A percentile compares a stretch with the other conserved stretches of the same genome.
phyloP scores from a whole-genome alignment of 2,329 filamentous ascomycete species.

The Penicillium polonicum region DNA sequence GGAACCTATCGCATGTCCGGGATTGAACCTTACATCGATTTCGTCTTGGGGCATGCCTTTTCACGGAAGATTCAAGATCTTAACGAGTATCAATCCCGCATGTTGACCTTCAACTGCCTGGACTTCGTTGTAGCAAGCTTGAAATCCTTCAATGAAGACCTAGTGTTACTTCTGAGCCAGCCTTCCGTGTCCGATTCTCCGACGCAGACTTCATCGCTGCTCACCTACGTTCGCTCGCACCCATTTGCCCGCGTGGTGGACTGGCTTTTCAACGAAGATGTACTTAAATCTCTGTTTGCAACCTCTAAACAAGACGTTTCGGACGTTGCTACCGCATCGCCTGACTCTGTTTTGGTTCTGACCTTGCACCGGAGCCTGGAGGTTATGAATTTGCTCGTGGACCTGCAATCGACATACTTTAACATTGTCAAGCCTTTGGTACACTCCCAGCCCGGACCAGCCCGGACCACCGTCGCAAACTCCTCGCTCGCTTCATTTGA shows the following conservation, averaged over 20 bases:
- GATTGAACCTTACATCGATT: constrained; percentile 91
- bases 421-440: constrained; percentile 81
- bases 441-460: constrained; percentile 62
- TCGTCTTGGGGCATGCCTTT: constrained; percentile 77
- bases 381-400: constrained; percentile 77
- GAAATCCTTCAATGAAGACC: constrained; percentile 86
- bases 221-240: constrained; percentile 79
- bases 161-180: constrained; percentile 80
- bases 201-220: constrained; percentile 71
- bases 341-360: constrained; percentile 77
- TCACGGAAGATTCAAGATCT: constrained; percentile 65
- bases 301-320: constrained; percentile 73
- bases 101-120: constrained; percentile 77
- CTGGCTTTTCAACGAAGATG: constrained; percentile 93
- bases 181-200: constrained; percentile 72
- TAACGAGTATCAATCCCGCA: constrained; percentile 66
- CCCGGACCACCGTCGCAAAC: constrained; percentile 65
- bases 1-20: constrained; percentile 75
- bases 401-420: constrained; percentile 86
- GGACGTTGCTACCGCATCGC: constrained; percentile 68
- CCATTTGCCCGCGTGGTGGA: constrained; percentile 95
- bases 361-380: constrained; percentile 78
- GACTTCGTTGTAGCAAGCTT: constrained; percentile 79
- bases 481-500: constrained; percentile 84
- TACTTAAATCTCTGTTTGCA: constrained; percentile 74